phyloP scores from a whole-genome alignment of 176 grass and related monocot species.

The Tillandsia fasciculata region DNA sequence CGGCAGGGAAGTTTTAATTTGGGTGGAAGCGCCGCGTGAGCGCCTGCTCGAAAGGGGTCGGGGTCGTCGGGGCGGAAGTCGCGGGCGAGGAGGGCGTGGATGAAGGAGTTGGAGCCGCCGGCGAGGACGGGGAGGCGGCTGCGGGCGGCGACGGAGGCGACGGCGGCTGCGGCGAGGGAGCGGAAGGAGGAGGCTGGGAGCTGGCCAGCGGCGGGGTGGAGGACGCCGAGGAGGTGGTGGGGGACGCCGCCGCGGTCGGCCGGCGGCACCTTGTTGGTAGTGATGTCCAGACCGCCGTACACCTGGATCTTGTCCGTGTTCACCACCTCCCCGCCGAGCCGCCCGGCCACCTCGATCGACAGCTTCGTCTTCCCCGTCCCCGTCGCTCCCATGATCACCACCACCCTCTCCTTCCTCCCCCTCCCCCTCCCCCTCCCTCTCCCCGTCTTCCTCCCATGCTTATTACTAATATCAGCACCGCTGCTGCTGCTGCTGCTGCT shows the following conservation, averaged over 20 bases:
- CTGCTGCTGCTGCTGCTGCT: too few relatives aligned
- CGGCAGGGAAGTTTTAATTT: neutral
- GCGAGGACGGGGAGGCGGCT: neutral
- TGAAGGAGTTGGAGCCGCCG: neutral
- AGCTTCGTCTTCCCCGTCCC: neutral
- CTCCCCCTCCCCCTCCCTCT: neutral
- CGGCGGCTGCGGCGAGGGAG: neutral
- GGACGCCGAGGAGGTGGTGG: neutral
- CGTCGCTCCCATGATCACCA: neutral
- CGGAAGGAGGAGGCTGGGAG: neutral
- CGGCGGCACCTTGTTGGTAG: neutral
- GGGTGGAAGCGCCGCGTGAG: neutral
- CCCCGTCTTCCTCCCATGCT: too few relatives aligned
- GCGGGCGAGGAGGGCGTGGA: neutral
- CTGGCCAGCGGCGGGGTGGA: neutral
- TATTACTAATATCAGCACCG: too few relatives aligned
- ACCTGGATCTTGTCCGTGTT: conserved; percentile 1
- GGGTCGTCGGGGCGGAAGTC: neutral
- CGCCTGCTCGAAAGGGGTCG: neutral
- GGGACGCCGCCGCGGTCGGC: neutral
- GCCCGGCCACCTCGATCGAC: neutral
- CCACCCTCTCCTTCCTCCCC: neutral
- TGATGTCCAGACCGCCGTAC: neutral
- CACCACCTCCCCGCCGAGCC: neutral
- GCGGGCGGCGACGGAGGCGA: neutral